Evolutionary conservation across 1,284 basidiomycete species (phyloP).

Genomic region (Cryptococcus deneoformans): DNA sequence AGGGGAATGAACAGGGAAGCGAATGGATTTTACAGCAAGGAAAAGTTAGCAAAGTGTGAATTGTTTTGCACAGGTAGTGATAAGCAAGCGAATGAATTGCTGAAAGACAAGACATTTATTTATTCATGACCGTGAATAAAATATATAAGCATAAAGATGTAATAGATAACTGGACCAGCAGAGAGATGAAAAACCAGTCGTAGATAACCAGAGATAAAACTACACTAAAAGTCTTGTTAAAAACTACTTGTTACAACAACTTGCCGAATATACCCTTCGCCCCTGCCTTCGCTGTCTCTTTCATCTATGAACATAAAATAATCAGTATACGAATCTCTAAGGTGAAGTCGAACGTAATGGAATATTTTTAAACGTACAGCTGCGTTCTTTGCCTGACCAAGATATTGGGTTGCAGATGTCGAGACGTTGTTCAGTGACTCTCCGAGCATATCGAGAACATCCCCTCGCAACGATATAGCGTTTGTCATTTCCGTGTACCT

Average conservation of each 20-base stretch:
- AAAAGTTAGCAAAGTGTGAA: too few relatives aligned
- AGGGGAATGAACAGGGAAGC: too few relatives aligned
- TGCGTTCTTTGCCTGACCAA: constrained; percentile 37
- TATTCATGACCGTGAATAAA: too few relatives aligned
- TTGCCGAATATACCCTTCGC: constrained; percentile 41
- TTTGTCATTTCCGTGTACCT: constrained; percentile 44
- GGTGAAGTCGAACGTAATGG: not conserved
- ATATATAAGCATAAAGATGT: too few relatives aligned
- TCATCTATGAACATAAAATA: constrained; percentile 20
- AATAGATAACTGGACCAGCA: too few relatives aligned
- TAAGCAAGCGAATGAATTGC: too few relatives aligned
- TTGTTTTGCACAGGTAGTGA: too few relatives aligned
- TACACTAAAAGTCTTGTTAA: too few relatives aligned
- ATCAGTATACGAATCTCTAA: not conserved
- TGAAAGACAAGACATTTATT: too few relatives aligned
- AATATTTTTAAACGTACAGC: constrained; percentile 28
- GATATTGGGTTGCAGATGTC: constrained; percentile 33
- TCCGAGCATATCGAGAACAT: constrained; percentile 32
- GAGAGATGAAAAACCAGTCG: too few relatives aligned
- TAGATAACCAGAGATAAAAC: too few relatives aligned
- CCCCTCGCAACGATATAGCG: constrained; percentile 35
- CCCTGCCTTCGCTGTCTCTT: constrained; percentile 45
- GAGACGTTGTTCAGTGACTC: constrained; percentile 39
- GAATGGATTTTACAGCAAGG: too few relatives aligned
- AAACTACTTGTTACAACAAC: constrained; percentile 15